phyloP scores from a whole-genome alignment of 768 basidiomycete species.

The Multifurca ochricompacta region DNA sequence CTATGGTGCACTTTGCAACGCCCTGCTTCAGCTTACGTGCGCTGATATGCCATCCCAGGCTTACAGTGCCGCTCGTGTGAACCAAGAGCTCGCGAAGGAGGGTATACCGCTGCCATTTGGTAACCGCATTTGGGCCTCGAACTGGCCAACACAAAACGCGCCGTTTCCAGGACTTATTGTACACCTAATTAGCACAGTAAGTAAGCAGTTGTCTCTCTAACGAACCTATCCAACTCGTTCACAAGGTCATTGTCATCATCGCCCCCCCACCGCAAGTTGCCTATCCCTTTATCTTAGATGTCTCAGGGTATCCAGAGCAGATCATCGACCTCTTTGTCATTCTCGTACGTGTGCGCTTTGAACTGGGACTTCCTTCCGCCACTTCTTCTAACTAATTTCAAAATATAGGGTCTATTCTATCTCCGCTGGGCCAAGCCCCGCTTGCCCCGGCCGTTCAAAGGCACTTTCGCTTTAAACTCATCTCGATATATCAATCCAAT shows the following conservation, averaged over 20 bases:
- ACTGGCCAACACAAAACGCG: conserved; percentile 52
- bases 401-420: conserved; percentile 48
- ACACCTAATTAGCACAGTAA: conserved; percentile 45
- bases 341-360: conserved; percentile 33
- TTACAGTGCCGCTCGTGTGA: conserved; percentile 43
- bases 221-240: neutral
- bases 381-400: neutral
- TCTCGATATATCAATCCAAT: too few species aligned
- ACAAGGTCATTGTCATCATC: conserved; percentile 44
- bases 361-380: neutral
- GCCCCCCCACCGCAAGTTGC: conserved; percentile 45
- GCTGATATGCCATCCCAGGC: conserved; percentile 29
- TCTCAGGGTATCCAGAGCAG: conserved; percentile 45
- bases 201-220: conserved; percentile 1
- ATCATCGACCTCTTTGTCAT: conserved; percentile 52
- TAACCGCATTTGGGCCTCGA: conserved; percentile 53
- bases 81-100: conserved; percentile 58
- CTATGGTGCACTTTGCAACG: neutral
- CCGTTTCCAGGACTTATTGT: conserved; percentile 50
- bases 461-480: neutral
- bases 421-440: conserved; percentile 45
- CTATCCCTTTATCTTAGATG: conserved; percentile 55
- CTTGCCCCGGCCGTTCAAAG: conserved; percentile 44
- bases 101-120: conserved; percentile 55
- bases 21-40: neutral